These are phyloP conservation scores for Niebla homalea DNA, from an alignment of 495 filamentous ascomycete genomes.

Conservation along the genomic window DNA sequence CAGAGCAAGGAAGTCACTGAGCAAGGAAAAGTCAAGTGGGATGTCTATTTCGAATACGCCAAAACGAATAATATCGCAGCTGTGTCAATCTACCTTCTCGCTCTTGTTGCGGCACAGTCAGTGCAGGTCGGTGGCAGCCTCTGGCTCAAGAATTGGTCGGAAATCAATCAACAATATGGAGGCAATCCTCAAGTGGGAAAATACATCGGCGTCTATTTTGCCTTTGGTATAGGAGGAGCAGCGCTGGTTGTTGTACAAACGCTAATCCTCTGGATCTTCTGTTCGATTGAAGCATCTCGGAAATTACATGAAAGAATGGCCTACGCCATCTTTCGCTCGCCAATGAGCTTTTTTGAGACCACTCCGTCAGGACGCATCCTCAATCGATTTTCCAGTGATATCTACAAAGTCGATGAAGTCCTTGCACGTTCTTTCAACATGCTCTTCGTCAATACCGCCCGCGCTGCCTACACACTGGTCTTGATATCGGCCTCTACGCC, in stretches of 20 bases:
- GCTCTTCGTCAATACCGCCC: conserved; percentile 81
- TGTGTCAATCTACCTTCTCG: conserved; percentile 65
- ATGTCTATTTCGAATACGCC: conserved; percentile 77
- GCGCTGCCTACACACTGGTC: conserved; percentile 71
- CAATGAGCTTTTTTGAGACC: conserved; percentile 98
- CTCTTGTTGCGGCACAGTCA: conserved; percentile 66
- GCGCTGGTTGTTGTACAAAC: conserved; percentile 81
- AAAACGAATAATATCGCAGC: conserved; percentile 84
- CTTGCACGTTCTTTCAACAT: conserved; percentile 85
- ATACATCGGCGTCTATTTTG: conserved; percentile 90
- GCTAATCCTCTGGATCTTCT: conserved; percentile 96
- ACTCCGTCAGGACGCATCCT: conserved; percentile 95
- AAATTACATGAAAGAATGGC: conserved; percentile 99
- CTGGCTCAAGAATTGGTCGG: conserved; percentile 91
- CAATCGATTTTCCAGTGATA: conserved; percentile 93
- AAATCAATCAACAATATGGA: conserved; percentile 53
- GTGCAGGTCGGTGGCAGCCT: conserved; percentile 69
- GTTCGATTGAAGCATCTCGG: conserved; percentile 92
- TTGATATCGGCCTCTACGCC: conserved; percentile 77
- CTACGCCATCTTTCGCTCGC: conserved; percentile 90
- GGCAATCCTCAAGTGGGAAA: conserved; percentile 65
- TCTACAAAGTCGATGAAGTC: conserved; percentile 92
- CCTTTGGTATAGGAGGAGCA: conserved; percentile 82
- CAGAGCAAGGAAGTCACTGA: conserved; percentile 78
- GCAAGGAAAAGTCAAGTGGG: conserved; percentile 96